Conservation (phyloP, 73 alveolate species). For the Tetrahymena malaccensis region DNA sequence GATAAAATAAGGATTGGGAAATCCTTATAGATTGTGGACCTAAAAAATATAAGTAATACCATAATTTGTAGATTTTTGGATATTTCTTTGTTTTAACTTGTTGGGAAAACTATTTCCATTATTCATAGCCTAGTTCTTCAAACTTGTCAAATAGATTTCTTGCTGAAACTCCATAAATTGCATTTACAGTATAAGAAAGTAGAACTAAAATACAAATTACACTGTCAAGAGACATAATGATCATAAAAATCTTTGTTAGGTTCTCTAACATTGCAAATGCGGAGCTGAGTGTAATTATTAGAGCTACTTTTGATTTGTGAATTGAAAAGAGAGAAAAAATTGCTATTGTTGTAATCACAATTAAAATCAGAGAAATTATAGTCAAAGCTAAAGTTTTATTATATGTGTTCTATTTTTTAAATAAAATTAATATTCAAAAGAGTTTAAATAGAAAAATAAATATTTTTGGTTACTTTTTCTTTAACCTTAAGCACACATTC, state of each 20-base stretch:
- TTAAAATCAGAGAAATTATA: not conserved
- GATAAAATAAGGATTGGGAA: not conserved
- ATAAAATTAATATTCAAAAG: not conserved
- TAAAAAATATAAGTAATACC: not conserved
- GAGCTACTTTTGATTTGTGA: not conserved
- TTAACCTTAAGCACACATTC: not conserved
- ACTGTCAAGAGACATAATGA: not conserved
- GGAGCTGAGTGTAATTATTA: not conserved
- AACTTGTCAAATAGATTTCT: not conserved
- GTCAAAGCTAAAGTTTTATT: not conserved
- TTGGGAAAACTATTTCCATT: not conserved
- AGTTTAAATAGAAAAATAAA: too few species aligned
- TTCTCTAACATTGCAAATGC: not conserved
- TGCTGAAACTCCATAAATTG: not conserved
- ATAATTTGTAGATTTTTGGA: not conserved
- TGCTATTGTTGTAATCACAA: not conserved
- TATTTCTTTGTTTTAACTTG: not conserved
- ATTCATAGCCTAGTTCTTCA: not conserved
- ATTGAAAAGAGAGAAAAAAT: not conserved
- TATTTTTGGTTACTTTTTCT: not conserved
- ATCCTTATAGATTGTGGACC: not conserved
- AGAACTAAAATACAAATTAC: not conserved
- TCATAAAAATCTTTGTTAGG: not conserved
- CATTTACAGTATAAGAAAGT: not conserved
- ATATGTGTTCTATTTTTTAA: not conserved